phyloP scores from a whole-genome alignment of 2,329 filamentous ascomycete species.

The Venturia oleaginea region DNA sequence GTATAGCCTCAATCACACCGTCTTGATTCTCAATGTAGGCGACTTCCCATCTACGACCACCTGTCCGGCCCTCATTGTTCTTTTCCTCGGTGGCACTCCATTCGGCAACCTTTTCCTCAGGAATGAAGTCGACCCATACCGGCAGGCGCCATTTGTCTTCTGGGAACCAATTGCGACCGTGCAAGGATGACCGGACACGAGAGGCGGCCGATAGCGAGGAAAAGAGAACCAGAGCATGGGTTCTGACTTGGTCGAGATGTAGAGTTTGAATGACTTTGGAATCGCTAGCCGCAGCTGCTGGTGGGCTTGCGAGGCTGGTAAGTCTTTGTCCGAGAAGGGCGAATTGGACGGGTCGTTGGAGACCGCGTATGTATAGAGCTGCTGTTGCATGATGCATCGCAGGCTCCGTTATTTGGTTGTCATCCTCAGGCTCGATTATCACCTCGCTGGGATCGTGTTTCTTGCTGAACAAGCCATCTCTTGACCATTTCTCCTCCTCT shows the following conservation, averaged over 20 bases:
- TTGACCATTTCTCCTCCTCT: not conserved
- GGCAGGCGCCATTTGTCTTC: conserved; percentile 71
- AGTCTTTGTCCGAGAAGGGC: conserved; percentile 60
- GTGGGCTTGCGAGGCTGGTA: conserved; percentile 54
- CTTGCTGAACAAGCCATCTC: not conserved
- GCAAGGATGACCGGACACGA: conserved; percentile 65
- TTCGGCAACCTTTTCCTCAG: conserved; percentile 57
- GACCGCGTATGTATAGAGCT: conserved; percentile 79
- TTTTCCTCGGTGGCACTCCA: conserved; percentile 67
- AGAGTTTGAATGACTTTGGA: conserved; percentile 38
- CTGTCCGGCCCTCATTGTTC: conserved; percentile 32
- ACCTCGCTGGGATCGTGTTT: not conserved
- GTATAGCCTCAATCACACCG: conserved; percentile 24
- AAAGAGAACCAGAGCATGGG: conserved; percentile 78
- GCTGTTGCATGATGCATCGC: conserved; percentile 63
- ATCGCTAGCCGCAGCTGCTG: conserved; percentile 34
- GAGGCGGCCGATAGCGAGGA: conserved; percentile 59
- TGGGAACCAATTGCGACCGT: conserved; percentile 75
- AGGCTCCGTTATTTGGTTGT: conserved; percentile 30
- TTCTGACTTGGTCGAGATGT: conserved; percentile 76
- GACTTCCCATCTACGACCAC: conserved; percentile 59
- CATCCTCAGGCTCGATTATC: not conserved
- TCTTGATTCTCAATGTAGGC: conserved; percentile 53
- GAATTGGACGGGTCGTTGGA: conserved; percentile 77
- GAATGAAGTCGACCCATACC: conserved; percentile 84